Conservation (phyloP, 805 yeast genomes). For the Monosporozyma unispora region DNA sequence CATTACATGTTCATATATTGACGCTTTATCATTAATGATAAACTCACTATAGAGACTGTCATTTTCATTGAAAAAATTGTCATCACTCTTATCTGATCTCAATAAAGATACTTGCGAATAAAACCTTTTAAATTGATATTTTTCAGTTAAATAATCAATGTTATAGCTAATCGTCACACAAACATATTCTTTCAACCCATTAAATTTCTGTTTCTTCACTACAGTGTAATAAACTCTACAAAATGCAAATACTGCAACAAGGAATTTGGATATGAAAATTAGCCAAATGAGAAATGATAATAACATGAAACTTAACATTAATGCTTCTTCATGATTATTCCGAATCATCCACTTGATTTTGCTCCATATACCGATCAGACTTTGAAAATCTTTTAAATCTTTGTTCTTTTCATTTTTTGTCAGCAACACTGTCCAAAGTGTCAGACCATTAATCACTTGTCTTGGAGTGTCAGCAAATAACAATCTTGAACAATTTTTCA, state of each 20-base stretch:
- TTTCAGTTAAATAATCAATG: constrained; percentile 38
- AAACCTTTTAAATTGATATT: constrained; percentile 9
- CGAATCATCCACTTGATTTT: constrained; percentile 52
- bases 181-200: constrained; percentile 50
- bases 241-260: constrained; percentile 44
- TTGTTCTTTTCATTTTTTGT: constrained; percentile 21
- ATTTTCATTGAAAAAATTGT: neutral
- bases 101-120: constrained; percentile 7
- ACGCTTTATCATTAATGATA: neutral
- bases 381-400: constrained; percentile 22
- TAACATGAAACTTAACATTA: constrained; percentile 68
- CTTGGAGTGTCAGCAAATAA: constrained; percentile 79
- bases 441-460: constrained; percentile 73
- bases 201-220: constrained; percentile 31
- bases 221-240: constrained; percentile 43
- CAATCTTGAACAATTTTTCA: constrained; percentile 53
- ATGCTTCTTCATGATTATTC: constrained; percentile 53
- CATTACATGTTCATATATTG: neutral
- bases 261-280: constrained; percentile 49
- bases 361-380: constrained; percentile 26
- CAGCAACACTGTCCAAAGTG: constrained; percentile 45
- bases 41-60: neutral
- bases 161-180: constrained; percentile 49
- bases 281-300: constrained; percentile 69
- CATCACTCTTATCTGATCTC: neutral